phyloP scores from a whole-genome alignment of 495 filamentous ascomycete species.

The Hyaloscypha bicolor region DNA sequence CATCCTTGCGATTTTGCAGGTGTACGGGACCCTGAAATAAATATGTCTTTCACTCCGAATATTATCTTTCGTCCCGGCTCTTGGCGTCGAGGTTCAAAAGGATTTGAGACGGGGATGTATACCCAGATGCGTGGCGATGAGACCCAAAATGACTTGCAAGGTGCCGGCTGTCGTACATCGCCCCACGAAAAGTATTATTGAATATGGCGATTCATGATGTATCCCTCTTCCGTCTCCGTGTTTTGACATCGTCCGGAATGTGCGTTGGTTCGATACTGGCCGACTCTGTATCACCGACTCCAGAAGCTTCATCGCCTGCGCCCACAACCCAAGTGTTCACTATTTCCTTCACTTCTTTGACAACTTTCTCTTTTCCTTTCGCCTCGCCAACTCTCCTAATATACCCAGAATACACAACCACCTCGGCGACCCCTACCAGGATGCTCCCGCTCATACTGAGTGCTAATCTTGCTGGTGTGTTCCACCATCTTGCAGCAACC shows the following conservation, averaged over 20 bases:
- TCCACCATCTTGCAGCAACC: conserved; percentile 72
- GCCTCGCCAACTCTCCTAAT: conserved; percentile 75
- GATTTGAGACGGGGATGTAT: background rate
- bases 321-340: conserved; percentile 34
- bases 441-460: conserved; percentile 68
- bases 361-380: conserved; percentile 61
- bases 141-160: background rate
- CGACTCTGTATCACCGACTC: conserved; percentile 3
- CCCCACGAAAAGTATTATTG: background rate
- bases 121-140: background rate
- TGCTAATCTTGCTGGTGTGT: conserved; percentile 66
- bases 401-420: conserved; percentile 86
- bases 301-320: conserved; percentile 8
- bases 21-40: background rate
- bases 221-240: conserved; percentile 22
- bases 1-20: background rate
- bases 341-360: conserved; percentile 52
- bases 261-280: conserved; percentile 2
- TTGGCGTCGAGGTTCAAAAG: background rate
- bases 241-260: conserved; percentile 10
- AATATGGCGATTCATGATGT: background rate
- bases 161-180: background rate
- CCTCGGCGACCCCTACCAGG: conserved; percentile 81
- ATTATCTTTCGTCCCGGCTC: background rate
- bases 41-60: too few relatives aligned